phyloP scores from a whole-genome alignment of 352 stramenopile genomes.

The Phytophthora europaea region DNA sequence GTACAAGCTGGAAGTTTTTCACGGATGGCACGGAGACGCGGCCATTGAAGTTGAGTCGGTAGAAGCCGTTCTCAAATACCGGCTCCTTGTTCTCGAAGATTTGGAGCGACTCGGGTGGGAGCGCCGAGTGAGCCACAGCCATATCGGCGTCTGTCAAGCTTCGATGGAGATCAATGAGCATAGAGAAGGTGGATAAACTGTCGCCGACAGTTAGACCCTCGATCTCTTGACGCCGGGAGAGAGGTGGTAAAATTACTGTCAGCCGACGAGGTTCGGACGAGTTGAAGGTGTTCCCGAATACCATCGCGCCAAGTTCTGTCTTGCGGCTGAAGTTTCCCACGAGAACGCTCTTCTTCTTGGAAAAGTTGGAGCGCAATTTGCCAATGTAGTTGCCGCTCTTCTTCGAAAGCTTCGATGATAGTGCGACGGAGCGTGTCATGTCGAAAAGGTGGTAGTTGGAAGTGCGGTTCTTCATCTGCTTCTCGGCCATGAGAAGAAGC shows the following conservation, averaged over 20 bases:
- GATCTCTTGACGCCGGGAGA: slow-evolving; percentile 61
- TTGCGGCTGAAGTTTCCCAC: slow-evolving; percentile 75
- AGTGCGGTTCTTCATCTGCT: slow-evolving; percentile 78
- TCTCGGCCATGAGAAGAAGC: slow-evolving; percentile 73
- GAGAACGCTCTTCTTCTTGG: slow-evolving; percentile 79
- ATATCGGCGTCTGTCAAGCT: slow-evolving; percentile 22
- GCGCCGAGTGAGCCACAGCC: slow-evolving; percentile 34
- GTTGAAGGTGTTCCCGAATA: slow-evolving; percentile 66
- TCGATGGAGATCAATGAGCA: slow-evolving; percentile 64
- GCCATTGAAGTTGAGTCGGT: slow-evolving; percentile 85
- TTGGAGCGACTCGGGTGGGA: slow-evolving; percentile 38
- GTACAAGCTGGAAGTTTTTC: slow-evolving; percentile 86
- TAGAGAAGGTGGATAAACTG: slow-evolving; percentile 55
- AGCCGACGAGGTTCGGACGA: slow-evolving; percentile 60
- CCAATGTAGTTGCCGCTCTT: slow-evolving; percentile 93
- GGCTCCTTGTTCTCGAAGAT: slow-evolving; percentile 80
- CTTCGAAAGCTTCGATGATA: slow-evolving; percentile 71
- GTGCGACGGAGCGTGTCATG: slow-evolving; percentile 68
- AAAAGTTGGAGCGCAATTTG: slow-evolving; percentile 86
- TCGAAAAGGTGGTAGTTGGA: slow-evolving; percentile 92
- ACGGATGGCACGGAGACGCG: slow-evolving; percentile 80
- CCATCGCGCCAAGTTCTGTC: slow-evolving; percentile 77
- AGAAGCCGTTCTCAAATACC: slow-evolving; percentile 82
- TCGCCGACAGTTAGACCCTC: slow-evolving; percentile 61
- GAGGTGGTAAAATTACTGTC: slow-evolving; percentile 55